These are phyloP conservation scores for Pseudoperonospora humuli DNA, from an alignment of 352 stramenopile genomes.

Conservation along the genomic window DNA sequence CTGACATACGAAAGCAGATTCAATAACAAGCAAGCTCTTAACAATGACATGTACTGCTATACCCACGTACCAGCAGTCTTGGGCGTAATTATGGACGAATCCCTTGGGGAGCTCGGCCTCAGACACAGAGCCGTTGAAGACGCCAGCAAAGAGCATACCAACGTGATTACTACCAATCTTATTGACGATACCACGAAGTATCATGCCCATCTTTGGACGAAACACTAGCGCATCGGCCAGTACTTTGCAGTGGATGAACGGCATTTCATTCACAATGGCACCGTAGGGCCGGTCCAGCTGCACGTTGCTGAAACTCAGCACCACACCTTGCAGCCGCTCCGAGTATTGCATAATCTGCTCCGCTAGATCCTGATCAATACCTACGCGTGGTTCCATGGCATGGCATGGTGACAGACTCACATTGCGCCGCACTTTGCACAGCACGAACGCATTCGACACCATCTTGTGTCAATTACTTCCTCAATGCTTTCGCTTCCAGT, in stretches of 20 bases:
- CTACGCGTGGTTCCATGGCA: conserved; percentile 49
- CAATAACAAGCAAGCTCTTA: conserved; percentile 1
- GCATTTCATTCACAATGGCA: conserved; percentile 79
- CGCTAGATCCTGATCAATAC: conserved; percentile 71
- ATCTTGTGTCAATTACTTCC: conserved; percentile 2
- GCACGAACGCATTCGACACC: conserved; percentile 36
- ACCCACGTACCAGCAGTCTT: conserved; percentile 60
- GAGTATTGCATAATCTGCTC: conserved; percentile 75
- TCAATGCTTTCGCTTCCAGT: conserved; percentile 20
- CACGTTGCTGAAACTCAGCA: conserved; percentile 68
- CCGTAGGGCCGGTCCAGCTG: conserved; percentile 45
- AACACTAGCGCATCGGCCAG: conserved; percentile 67
- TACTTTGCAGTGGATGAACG: conserved; percentile 78
- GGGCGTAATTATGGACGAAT: conserved; percentile 72
- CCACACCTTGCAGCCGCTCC: conserved; percentile 58
- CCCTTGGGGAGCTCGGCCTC: conserved; percentile 65
- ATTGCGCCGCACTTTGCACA: conserved; percentile 59
- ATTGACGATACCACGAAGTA: conserved; percentile 54
- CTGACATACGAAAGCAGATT: conserved; percentile 18
- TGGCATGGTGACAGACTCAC: conserved; percentile 73
- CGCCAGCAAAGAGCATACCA: conserved; percentile 70
- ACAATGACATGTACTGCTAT: neutral
- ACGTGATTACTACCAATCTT: conserved; percentile 86
- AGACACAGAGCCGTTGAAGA: conserved; percentile 78
- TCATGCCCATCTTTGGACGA: conserved; percentile 56